Base-by-base conservation (phyloP, 495 filamentous ascomycete species). In the Glarea lozoyensis region DNA sequence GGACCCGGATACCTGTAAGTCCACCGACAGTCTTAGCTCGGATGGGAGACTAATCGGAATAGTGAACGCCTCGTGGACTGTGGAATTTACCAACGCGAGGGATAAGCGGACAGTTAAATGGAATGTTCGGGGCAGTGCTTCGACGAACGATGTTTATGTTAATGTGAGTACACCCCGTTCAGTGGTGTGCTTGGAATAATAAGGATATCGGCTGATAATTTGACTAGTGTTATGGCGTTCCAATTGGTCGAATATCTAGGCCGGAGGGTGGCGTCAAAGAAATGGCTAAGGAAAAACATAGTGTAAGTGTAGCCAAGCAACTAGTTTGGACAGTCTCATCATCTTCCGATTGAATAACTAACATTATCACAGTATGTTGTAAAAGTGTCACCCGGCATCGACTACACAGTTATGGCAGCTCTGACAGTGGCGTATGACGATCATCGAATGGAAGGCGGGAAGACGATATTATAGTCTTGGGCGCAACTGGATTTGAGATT, bases 401-500 rank as follows among this genome's bases (percentile, higher is more conserved):
- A 50, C n/a, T 50, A 34, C 30, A 13, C 15, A 2, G 32, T 45
- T 16, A 40, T 50, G 42, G 47, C 47, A 11, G 42, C 47, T 3
- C 33, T 50, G 30, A 23, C 36, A 4, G 15, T 33, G 38, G 5
- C 48, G 20, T 12, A 51, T 37, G 15, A 58, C 40, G 23, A 48
- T 39, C 45, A 44, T 27, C 40, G 47, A 22, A 31, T 31, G 6
- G 47, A 50, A 29, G 25, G 25, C 25, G 25, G 25, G 25, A n/a
- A n/a, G n/a, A n/a, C n/a, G n/a, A n/a, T n/a, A n/a, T n/a, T n/a
- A n/a, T n/a, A n/a, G n/a, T n/a, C n/a, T n/a, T n/a, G n/a, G n/a
- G n/a, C n/a, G n/a, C n/a, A n/a, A n/a, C n/a, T n/a, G n/a, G n/a
- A n/a, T n/a, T n/a, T n/a, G n/a, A n/a, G n/a, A n/a, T n/a, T n/a